Conservation (phyloP, 192 early-diverging fungal genomes). For the Coemansia sp. region DNA sequence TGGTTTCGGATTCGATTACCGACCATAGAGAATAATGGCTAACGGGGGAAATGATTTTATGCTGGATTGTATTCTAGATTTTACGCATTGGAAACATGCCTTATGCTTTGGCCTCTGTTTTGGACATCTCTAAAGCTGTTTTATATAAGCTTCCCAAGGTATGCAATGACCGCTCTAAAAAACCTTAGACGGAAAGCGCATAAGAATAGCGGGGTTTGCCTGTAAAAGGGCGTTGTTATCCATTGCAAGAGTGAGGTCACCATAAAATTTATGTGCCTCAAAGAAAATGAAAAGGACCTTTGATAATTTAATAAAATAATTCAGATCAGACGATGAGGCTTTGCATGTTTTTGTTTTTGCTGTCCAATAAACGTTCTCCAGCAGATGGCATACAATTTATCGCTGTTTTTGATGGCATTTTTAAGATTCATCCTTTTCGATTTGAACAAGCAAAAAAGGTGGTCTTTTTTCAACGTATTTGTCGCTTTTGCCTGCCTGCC, state of each 20-base stretch:
- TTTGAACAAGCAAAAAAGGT: no score
- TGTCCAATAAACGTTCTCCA: not conserved
- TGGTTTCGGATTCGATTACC: not conserved
- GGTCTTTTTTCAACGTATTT: no score
- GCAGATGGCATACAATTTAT: not conserved
- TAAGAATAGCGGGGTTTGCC: no score
- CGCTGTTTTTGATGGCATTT: no score
- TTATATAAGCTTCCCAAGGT: no score
- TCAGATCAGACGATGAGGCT: not conserved
- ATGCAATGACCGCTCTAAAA: no score
- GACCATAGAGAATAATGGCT: not conserved
- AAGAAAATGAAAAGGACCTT: no score
- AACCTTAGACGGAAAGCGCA: no score
- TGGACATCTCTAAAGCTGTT: not conserved
- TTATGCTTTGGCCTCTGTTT: conserved; percentile 7
- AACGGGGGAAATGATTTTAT: not conserved
- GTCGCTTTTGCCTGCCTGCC: not conserved
- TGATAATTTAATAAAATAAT: not conserved
- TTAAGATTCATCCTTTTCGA: no score
- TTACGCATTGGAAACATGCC: not conserved
- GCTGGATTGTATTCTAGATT: not conserved
- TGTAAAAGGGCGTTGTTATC: no score
- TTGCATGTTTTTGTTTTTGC: not conserved
- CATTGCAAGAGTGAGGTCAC: no score
- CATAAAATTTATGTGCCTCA: no score